Evolutionary conservation across 2,329 filamentous ascomycete species (phyloP).

Genomic region (Penicillium sp.): DNA sequence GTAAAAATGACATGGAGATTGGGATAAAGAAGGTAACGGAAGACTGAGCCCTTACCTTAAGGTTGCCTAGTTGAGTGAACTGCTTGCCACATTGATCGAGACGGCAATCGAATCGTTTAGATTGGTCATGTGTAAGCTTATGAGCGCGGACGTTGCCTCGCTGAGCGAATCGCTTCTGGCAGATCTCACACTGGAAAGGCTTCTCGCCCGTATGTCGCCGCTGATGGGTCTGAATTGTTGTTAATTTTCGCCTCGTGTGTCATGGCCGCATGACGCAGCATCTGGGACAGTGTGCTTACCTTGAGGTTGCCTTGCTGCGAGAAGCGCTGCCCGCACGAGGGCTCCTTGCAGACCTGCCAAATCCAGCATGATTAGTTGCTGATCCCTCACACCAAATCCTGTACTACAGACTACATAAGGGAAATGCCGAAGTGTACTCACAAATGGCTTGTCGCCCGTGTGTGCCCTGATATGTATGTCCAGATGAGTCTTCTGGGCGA

Average conservation of each 20-base stretch:
- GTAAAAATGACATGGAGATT: neutral
- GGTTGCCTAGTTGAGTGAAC: slow-evolving; percentile 86
- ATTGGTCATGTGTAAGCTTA: slow-evolving; percentile 72
- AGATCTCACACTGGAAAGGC: slow-evolving; percentile 76
- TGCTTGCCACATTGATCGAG: slow-evolving; percentile 82
- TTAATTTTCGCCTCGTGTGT: slow-evolving; percentile 5
- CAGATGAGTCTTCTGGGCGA: slow-evolving; percentile 88
- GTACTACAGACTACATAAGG: neutral
- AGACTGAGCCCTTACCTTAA: slow-evolving; percentile 63
- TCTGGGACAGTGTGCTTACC: slow-evolving; percentile 48
- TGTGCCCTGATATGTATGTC: slow-evolving; percentile 87
- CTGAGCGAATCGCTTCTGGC: slow-evolving; percentile 80
- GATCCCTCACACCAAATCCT: neutral
- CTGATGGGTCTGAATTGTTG: slow-evolving; percentile 68
- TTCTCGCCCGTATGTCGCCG: slow-evolving; percentile 83
- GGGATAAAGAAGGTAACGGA: neutral
- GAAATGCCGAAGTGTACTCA: slow-evolving; percentile 50
- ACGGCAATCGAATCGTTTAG: slow-evolving; percentile 77
- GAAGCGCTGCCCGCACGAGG: slow-evolving; percentile 74
- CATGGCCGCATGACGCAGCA: neutral
- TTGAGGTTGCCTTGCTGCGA: slow-evolving; percentile 90
- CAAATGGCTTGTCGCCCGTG: slow-evolving; percentile 86
- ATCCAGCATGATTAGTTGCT: slow-evolving; percentile 3
- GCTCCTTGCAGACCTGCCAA: slow-evolving; percentile 63
- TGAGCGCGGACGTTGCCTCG: slow-evolving; percentile 83